Base-by-base conservation (phyloP, 2,329 filamentous ascomycete species). In the Dactylellina haptotyla region DNA sequence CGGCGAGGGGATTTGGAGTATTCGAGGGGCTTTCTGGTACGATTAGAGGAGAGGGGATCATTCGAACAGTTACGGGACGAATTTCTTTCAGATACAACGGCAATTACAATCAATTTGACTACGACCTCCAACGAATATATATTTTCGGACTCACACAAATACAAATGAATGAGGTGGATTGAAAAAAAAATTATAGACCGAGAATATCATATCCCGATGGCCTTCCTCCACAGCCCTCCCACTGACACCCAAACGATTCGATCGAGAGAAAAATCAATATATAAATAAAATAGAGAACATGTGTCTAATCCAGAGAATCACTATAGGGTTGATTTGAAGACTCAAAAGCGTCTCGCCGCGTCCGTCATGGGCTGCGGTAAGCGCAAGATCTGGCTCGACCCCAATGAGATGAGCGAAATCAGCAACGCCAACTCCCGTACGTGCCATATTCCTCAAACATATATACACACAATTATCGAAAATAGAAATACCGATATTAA, bases 361-460 rank as follows among this genome's bases (percentile, higher is more conserved):
- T 91, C 94, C 85, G 95, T 99, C 85, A 92, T 97, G 84, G 93
- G 93, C 88, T 96, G 92, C 87, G 95, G 95, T 84, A 90, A 99
- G 91, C 92, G 94, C 90, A 99, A 99, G 92, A 96, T 99, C 87
- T 99, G 95, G 95, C 93, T 99, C 84, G 95, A 99, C 86, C 95
- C 95, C 85, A 98, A 96, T 85, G 95, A 99, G 88, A 89, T 93
- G 86, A 95, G 86, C 88, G 95, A 99, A 87, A 99, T 99, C 87
- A 93, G 91, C 87, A 98, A 97, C 86, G 95, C 95, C 90, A 99
- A 99, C 91, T 98, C 94, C 82, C 94, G 95, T 78, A 76, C 53
- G 75, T 73, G 16, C 20, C 20, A 4, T 37, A n/a, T n/a, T n/a
- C 23, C 26, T n/a, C 5, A 37, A 26, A 20, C 26, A 12, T 9